Evolutionary conservation across 1,284 basidiomycete species (phyloP).

Genomic region (Pterula multifida): DNA sequence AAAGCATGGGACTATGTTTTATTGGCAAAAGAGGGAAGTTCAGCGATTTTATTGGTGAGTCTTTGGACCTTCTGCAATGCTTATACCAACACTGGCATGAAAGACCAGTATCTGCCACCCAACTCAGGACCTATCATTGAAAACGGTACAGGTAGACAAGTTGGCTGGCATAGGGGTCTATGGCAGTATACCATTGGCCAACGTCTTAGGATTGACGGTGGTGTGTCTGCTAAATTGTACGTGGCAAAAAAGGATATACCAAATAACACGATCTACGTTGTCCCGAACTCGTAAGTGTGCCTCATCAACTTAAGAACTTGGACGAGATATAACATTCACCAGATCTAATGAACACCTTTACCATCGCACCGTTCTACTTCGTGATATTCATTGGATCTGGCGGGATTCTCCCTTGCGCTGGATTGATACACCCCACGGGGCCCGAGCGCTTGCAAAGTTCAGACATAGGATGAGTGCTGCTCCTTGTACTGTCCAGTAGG

Average conservation of each 20-base stretch:
- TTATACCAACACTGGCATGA: constrained; percentile 1
- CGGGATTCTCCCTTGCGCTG: constrained; percentile 37
- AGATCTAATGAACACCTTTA: constrained; percentile 60
- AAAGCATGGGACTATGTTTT: constrained; percentile 98
- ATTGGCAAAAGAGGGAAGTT: constrained; percentile 77
- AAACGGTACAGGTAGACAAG: constrained; percentile 33
- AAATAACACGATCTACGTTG: constrained; percentile 61
- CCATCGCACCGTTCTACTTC: constrained; percentile 30
- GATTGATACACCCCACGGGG: constrained; percentile 29
- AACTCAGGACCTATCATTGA: constrained; percentile 61
- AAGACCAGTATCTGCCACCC: constrained; percentile 71
- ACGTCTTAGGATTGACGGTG: constrained; percentile 45
- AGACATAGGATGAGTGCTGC: constrained; percentile 59
- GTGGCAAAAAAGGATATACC: constrained; percentile 63
- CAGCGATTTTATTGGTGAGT: constrained; percentile 60
- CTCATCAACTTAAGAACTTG: neutral
- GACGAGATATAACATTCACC: constrained; percentile 5
- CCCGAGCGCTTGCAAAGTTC: constrained; percentile 49
- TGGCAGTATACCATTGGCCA: constrained; percentile 90
- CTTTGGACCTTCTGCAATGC: neutral
- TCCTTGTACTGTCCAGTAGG: constrained; percentile 27
- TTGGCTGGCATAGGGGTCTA: constrained; percentile 66
- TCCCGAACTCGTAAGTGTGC: constrained; percentile 54
- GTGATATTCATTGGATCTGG: constrained; percentile 71
- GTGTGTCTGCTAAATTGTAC: constrained; percentile 56